Conservation (phyloP, 768 basidiomycete genomes). For the Termitomyces sp. region DNA sequence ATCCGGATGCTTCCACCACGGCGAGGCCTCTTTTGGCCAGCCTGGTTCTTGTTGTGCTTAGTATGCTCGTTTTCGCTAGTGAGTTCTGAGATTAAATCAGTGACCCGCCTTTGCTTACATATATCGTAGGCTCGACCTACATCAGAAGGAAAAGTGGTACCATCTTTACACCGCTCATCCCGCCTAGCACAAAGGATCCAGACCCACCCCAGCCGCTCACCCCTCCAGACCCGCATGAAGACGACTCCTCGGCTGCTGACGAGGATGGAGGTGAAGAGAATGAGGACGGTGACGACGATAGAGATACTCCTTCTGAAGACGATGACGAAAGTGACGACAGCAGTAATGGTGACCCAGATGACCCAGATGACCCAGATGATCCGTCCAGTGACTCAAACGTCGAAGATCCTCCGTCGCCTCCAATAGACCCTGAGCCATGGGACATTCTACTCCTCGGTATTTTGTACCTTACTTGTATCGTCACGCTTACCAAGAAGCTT, state of each 20-base stretch:
- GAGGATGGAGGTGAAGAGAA: background rate
- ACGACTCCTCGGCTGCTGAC: background rate
- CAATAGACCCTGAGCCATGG: background rate
- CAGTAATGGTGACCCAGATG: background rate
- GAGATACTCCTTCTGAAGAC: background rate
- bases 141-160: constrained; percentile 1
- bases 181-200: background rate
- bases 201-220: background rate
- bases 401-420: background rate
- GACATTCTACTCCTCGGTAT: background rate
- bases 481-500: background rate
- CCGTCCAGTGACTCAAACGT: background rate
- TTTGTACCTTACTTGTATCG: background rate
- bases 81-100: background rate
- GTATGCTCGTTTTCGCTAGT: background rate
- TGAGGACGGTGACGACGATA: background rate
- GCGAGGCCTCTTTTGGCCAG: too few relatives aligned
- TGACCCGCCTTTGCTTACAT: background rate
- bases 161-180: background rate
- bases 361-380: background rate
- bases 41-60: too few relatives aligned
- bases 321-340: background rate
- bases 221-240: background rate
- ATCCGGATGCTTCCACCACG: too few relatives aligned
- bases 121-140: background rate